Base-by-base conservation (phyloP, 1,284 basidiomycete species). In the Violaceomyces palustris region DNA sequence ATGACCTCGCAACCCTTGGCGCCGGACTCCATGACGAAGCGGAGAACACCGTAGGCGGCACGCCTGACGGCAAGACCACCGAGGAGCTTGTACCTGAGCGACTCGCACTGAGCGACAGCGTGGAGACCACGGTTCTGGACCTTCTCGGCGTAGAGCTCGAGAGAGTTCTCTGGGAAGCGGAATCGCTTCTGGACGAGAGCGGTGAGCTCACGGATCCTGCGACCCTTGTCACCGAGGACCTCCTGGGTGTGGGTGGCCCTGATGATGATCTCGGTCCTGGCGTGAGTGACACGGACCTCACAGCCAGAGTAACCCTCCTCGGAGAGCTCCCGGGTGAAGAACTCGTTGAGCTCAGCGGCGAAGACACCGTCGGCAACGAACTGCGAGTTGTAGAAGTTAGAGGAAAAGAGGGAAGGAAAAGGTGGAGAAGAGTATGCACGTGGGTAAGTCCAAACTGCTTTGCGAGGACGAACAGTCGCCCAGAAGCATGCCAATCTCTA, bases 221-320 rank as follows among this genome's bases (percentile, higher is more conserved):
- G 91, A 69, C 93, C 94, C 80, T 98, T 97, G 81, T 98, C 93
- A 74, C 94, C 94, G 67, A 99, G 84, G 68, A 99, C 94, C 77
- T 98, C 94, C 79, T 98, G 94, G 66, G 94, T 98, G 82, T 97
- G 93, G 73, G 93, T 97, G 57, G 94, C 94, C 74, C 94, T 90
- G 79, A 99, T 96, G 81, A 99, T 98, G 76, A 99, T 97, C 86
- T 99, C 94, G 68, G 94, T 99, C 74, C 93, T 87, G 64, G 93
- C 91, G 77, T 98, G 94, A 69, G 94, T 98, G 59, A 97, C 92
- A 74, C 94, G 91, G 77, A 99, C 94, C 79, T 98, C 94, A 77
- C 94, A 99, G 53, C 94, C 94, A 77, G 94, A 97, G 83, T 98
- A 99, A 73, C 94, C 94, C 79, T 99, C 94, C 79, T 94, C 93